These are phyloP conservation scores for Thermothelomyces thermophilus DNA, from an alignment of 2,329 filamentous ascomycete species.

Conservation along the genomic window DNA sequence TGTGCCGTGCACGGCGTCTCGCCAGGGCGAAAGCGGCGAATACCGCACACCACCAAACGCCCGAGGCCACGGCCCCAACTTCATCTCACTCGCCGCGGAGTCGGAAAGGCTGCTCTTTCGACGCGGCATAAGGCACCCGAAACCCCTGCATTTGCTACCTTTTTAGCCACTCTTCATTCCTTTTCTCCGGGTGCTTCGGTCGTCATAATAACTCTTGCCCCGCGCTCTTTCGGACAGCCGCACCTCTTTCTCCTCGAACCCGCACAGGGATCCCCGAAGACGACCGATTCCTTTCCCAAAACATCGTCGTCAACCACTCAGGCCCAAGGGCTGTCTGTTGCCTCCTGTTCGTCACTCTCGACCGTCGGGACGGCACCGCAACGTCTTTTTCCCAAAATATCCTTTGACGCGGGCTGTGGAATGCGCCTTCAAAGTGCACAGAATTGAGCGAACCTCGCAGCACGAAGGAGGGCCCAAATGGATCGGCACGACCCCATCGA, in stretches of 20 bases:
- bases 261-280: neutral
- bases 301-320: neutral
- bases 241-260: neutral
- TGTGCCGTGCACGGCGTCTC: neutral
- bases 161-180: neutral
- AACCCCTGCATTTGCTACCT: neutral
- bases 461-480: neutral
- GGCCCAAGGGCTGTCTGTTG: neutral
- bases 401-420: neutral
- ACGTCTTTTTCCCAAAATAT: neutral
- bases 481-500: neutral
- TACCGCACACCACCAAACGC: conserved; percentile 1
- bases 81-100: neutral
- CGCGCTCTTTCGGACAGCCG: neutral
- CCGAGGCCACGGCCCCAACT: neutral
- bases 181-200: neutral
- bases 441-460: neutral
- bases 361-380: neutral
- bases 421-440: neutral
- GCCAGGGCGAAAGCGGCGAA: conserved; percentile 4
- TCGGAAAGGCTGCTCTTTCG: neutral
- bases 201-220: neutral
- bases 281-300: neutral
- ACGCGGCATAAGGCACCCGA: neutral
- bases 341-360: too few species aligned